Conservation (phyloP, 345 rosid genomes). For the Eucalyptus curtisii region DNA sequence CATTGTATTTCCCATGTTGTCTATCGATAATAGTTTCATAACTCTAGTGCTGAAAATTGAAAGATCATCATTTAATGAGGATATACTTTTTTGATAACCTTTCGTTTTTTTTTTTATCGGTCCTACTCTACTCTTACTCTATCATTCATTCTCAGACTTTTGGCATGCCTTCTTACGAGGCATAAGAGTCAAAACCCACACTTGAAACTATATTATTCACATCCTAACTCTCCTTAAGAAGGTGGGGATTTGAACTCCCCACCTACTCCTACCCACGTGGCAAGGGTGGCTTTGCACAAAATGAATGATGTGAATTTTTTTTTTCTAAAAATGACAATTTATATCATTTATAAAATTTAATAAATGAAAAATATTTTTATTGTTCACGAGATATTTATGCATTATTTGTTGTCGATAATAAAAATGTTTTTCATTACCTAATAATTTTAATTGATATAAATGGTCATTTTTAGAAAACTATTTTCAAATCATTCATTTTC, state of each 20-base stretch:
- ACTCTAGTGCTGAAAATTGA: neutral
- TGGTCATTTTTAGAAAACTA: accelerated
- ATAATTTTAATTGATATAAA: neutral
- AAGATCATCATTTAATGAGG: neutral
- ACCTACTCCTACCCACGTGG: accelerated
- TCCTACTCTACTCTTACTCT: accelerated
- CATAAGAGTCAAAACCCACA: accelerated
- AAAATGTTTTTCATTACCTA: neutral
- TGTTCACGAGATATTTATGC: accelerated
- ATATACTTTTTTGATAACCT: neutral
- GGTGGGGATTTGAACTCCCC: accelerated
- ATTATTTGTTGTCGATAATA: accelerated
- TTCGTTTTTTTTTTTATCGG: neutral
- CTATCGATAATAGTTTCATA: neutral
- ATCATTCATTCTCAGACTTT: no score
- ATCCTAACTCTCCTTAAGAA: accelerated
- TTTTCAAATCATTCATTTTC: neutral
- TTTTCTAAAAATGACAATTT: neutral
- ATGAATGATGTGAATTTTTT: accelerated
- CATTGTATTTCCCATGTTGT: no score
- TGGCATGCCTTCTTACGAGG: accelerated
- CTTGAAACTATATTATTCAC: accelerated
- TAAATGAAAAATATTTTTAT: neutral
- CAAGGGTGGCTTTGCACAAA: accelerated
- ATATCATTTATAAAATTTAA: neutral